A percentile compares a stretch with the other conserved stretches of the same genome.
Evolutionary conservation across 768 basidiomycete species (phyloP).

Genomic region (Podaxis rugospora): DNA sequence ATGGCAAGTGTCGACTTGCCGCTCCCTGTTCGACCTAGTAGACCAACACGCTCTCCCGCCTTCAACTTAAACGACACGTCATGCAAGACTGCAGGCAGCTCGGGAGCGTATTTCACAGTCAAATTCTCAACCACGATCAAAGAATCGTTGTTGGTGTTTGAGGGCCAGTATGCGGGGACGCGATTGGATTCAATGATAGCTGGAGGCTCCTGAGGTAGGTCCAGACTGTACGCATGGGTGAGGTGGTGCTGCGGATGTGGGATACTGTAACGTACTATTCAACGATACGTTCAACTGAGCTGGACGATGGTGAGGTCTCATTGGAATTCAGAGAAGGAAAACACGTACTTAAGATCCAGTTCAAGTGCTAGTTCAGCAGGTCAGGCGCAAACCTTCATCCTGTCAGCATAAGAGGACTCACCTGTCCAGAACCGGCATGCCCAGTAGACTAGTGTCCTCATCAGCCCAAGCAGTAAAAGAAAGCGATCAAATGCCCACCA

Average conservation of each 20-base stretch:
- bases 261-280: conserved; percentile 54
- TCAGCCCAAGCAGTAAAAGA: background rate
- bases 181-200: conserved; percentile 67
- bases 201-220: conserved; percentile 82
- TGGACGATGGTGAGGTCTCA: conserved; percentile 20
- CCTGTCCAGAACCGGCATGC: conserved; percentile 49
- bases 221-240: conserved; percentile 33
- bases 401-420: conserved; percentile 11
- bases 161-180: conserved; percentile 90
- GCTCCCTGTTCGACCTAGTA: conserved; percentile 76
- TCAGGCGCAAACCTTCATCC: background rate
- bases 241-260: background rate
- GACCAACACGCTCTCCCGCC: conserved; percentile 70
- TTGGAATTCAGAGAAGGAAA: background rate
- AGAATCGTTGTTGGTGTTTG: conserved; percentile 23
- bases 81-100: conserved; percentile 77
- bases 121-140: conserved; percentile 72
- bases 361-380: conserved; percentile 47
- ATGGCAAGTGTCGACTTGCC: conserved; percentile 84
- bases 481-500: conserved; percentile 19
- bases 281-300: conserved; percentile 86
- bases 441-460: conserved; percentile 36
- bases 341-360: conserved; percentile 67
- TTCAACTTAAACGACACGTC: conserved; percentile 69
- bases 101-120: conserved; percentile 78